phyloP scores from a whole-genome alignment of 169 alveolate species.

The Eimeria necatrix region DNA sequence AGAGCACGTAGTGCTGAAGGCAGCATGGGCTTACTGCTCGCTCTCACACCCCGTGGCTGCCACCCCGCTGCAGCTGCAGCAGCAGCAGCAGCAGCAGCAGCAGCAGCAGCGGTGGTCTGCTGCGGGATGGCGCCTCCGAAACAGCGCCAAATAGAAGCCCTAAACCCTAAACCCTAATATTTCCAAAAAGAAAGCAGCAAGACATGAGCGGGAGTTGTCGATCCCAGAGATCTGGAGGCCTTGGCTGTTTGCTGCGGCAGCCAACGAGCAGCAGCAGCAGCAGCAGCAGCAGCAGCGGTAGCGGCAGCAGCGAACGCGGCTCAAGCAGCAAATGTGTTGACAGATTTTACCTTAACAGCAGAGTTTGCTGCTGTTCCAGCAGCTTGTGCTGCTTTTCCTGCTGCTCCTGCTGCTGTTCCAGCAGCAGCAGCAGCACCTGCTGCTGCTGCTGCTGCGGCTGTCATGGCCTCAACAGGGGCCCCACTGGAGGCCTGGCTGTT shows the following conservation, averaged over 20 bases:
- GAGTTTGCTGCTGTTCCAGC: not conserved
- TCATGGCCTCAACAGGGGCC: not conserved
- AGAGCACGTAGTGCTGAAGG: not conserved
- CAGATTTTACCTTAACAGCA: not conserved
- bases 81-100: not conserved
- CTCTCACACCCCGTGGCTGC: not conserved
- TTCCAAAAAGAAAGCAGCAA: too few relatives aligned
- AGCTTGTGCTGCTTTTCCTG: not conserved
- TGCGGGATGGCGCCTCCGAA: too few relatives aligned
- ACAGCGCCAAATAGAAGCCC: too few relatives aligned
- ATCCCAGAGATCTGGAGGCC: too few relatives aligned
- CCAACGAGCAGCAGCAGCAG: too few relatives aligned
- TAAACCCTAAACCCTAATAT: too few relatives aligned
- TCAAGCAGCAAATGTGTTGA: not conserved
- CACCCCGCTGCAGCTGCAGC: constrained; percentile 17
- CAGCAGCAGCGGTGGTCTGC: not conserved
- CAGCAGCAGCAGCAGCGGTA: constrained; percentile 11
- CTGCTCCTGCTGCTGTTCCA: not conserved
- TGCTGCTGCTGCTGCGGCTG: not conserved
- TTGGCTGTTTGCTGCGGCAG: too few relatives aligned
- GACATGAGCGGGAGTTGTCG: too few relatives aligned
- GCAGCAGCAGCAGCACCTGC: constrained; percentile 14
- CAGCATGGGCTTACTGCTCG: not conserved
- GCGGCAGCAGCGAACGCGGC: not conserved
- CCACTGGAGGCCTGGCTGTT: not conserved